phyloP scores from a whole-genome alignment of 768 basidiomycete genomes.

The Xerocomellus chrysenteron region DNA sequence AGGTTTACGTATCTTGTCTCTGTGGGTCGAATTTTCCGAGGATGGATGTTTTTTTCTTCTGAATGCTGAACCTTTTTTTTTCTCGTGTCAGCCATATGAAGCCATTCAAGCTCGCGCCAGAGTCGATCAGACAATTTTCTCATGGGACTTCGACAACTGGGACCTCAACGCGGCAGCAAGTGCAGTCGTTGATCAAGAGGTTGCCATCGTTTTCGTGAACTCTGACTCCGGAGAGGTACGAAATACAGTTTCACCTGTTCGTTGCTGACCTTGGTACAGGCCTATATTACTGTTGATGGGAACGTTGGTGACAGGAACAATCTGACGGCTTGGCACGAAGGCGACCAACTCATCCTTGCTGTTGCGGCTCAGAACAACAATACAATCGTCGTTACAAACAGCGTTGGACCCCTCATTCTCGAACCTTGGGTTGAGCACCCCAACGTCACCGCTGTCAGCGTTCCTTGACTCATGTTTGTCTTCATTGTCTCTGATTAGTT shows the following conservation, averaged over 20 bases:
- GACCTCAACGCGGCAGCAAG: slow-evolving; percentile 51
- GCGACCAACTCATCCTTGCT: slow-evolving; percentile 42
- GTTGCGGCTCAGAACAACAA: slow-evolving; percentile 71
- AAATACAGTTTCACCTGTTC: background rate
- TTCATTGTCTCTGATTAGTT: slow-evolving; percentile 9
- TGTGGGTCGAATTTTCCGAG: slow-evolving; percentile 37
- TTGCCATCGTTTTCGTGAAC: slow-evolving; percentile 78
- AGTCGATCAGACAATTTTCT: slow-evolving; percentile 61
- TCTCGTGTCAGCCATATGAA: slow-evolving; percentile 57
- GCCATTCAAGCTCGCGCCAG: slow-evolving; percentile 75
- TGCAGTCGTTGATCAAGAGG: slow-evolving; percentile 49
- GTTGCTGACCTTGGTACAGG: slow-evolving; percentile 24
- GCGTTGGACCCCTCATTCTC: slow-evolving; percentile 68
- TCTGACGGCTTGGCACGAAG: slow-evolving; percentile 39
- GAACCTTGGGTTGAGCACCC: slow-evolving; percentile 75
- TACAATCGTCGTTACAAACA: slow-evolving; percentile 78
- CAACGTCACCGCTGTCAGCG: slow-evolving; percentile 65
- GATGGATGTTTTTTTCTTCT: background rate
- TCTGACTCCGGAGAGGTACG: slow-evolving; percentile 78
- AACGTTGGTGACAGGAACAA: slow-evolving; percentile 43
- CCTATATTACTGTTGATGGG: slow-evolving; percentile 58
- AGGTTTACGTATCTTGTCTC: slow-evolving; percentile 79
- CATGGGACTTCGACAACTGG: slow-evolving; percentile 71
- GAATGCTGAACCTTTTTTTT: background rate
- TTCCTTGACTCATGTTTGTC: slow-evolving; percentile 31